phyloP scores from a whole-genome alignment of 257 asterid genomes.

The Buddleja alternifolia region DNA sequence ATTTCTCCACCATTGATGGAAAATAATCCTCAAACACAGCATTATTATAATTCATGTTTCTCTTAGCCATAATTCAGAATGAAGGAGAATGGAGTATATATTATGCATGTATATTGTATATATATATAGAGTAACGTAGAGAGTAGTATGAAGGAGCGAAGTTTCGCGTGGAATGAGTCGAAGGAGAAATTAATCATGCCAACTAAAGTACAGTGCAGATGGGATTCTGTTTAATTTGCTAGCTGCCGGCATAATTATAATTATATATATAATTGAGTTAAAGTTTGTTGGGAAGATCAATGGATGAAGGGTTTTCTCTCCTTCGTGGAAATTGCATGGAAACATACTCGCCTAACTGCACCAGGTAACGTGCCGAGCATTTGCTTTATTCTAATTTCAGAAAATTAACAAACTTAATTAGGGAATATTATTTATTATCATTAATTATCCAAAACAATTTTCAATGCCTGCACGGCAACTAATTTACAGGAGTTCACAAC shows the following conservation, averaged over 20 bases:
- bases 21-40: slow-evolving; percentile 51
- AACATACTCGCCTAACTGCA: slow-evolving; percentile 33
- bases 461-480: too few species aligned
- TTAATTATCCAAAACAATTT: too few species aligned
- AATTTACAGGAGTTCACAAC: too few species aligned
- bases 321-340: slow-evolving; percentile 61
- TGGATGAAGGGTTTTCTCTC: not conserved
- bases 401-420: not conserved
- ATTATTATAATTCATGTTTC: not conserved
- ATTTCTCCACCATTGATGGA: slow-evolving; percentile 59
- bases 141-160: not conserved
- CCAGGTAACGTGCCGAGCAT: slow-evolving; percentile 36
- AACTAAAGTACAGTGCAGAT: slow-evolving; percentile 29
- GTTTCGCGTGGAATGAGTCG: not conserved
- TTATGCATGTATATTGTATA: not conserved
- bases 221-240: slow-evolving; percentile 25
- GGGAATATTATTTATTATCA: not conserved
- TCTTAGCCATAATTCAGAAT: slow-evolving; percentile 12
- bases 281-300: slow-evolving; percentile 29
- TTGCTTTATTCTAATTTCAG: slow-evolving; percentile 8
- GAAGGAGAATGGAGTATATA: too few species aligned
- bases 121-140: not conserved
- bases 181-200: slow-evolving; percentile 24
- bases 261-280: slow-evolving; percentile 1
- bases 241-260: slow-evolving; percentile 17